A percentile compares a stretch with the other conserved stretches of the same genome.
Evolutionary conservation across 2,329 filamentous ascomycete genomes (phyloP).

Genomic region (Tolypocladium inflatum): DNA sequence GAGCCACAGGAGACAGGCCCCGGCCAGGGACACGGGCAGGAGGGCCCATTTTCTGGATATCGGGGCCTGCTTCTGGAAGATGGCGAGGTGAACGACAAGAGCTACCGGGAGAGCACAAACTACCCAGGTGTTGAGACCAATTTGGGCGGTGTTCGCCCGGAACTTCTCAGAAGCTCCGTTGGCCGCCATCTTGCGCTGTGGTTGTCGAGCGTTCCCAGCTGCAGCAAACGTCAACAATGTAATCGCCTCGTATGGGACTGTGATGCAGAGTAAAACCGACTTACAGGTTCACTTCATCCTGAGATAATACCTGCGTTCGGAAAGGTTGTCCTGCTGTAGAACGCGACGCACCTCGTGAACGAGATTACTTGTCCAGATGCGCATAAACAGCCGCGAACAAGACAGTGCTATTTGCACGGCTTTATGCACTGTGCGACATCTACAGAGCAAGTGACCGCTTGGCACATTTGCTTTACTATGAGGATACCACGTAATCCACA

Average conservation of each 20-base stretch:
- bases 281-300: not conserved
- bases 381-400: not conserved
- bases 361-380: not conserved
- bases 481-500: not conserved
- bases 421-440: not conserved
- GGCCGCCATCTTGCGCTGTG: conserved; percentile 2
- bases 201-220: not conserved
- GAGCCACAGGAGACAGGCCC: conserved; percentile 11
- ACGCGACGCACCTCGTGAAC: not conserved
- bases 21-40: conserved; percentile 9
- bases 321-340: not conserved
- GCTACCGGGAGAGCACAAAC: conserved; percentile 3
- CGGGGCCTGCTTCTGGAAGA: not conserved
- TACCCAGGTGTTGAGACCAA: conserved; percentile 2
- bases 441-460: not conserved
- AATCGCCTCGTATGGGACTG: too few relatives aligned
- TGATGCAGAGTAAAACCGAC: not conserved
- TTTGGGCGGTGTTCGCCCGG: not conserved
- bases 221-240: not conserved
- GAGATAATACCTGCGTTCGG: too few relatives aligned
- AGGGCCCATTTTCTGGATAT: not conserved
- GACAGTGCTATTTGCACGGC: not conserved
- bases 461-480: too few relatives aligned
- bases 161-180: not conserved
- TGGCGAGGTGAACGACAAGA: not conserved